phyloP scores from a whole-genome alignment of 2,329 filamentous ascomycete genomes.

The Neonectria magnoliae region DNA sequence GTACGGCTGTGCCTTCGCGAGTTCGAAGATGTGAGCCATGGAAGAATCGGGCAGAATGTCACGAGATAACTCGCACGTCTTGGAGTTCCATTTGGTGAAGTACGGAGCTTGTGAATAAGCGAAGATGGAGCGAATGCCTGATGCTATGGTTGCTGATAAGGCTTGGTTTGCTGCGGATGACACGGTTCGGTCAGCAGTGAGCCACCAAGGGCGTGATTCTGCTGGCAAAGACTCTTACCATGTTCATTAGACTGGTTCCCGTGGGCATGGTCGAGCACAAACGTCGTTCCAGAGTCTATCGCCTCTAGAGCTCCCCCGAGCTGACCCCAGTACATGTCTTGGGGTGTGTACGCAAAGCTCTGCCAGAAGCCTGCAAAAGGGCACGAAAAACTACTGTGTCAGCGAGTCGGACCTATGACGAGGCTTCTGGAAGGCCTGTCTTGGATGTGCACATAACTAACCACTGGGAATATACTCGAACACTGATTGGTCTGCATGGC shows the following conservation, averaged over 20 bases:
- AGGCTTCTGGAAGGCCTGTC: no score
- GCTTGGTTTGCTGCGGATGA: constrained; percentile 6
- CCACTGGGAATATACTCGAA: constrained; percentile 1
- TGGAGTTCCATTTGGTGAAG: constrained; percentile 15
- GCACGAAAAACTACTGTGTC: no score
- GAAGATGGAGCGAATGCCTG: constrained; percentile 17
- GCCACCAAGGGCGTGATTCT: no score
- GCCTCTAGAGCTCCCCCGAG: not conserved
- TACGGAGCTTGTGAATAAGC: constrained; percentile 7
- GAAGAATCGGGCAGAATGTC: constrained; percentile 13
- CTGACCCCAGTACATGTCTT: constrained; percentile 8
- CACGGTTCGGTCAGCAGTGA: no score
- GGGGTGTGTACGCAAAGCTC: not conserved
- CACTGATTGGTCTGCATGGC: not conserved
- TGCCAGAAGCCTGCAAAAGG: not conserved
- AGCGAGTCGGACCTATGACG: no score
- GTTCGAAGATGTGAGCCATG: constrained; percentile 9
- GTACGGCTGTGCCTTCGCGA: constrained; percentile 3
- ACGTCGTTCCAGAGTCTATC: constrained; percentile 2
- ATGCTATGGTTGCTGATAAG: constrained; percentile 10
- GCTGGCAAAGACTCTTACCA: not conserved
- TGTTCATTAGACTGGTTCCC: not conserved
- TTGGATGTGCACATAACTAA: not conserved
- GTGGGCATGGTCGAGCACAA: constrained; percentile 11
- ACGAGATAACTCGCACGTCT: constrained; percentile 5